Conservation (phyloP, 2,329 filamentous ascomycete genomes). For the Penicillium psychrosexuale region DNA sequence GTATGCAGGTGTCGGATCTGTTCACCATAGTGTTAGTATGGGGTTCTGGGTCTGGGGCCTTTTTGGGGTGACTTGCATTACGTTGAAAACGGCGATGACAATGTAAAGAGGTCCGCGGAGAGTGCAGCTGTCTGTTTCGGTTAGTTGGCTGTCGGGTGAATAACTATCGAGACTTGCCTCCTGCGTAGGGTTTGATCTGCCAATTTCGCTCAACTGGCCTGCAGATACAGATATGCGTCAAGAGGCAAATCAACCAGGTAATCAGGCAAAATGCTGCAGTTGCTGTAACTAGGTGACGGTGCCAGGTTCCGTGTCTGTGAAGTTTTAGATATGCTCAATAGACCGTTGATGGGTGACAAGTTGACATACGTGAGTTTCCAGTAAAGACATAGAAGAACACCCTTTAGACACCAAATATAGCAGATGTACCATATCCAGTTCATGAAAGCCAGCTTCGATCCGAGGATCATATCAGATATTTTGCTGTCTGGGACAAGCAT, state of each 20-base stretch:
- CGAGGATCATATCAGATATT: conserved; percentile 21
- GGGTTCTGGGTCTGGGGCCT: background rate
- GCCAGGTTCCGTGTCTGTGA: conserved; percentile 24
- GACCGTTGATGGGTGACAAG: background rate
- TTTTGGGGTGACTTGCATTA: conserved; percentile 9
- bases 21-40: background rate
- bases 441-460: conserved; percentile 32
- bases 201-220: conserved; percentile 28
- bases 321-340: background rate
- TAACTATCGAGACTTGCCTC: conserved; percentile 15
- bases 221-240: conserved; percentile 32
- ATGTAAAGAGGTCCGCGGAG: conserved; percentile 20
- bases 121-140: conserved; percentile 22
- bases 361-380: conserved; percentile 27
- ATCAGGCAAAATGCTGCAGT: conserved; percentile 23
- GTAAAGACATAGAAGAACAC: conserved; percentile 33
- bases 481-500: conserved; percentile 25
- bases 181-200: conserved; percentile 33
- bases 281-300: conserved; percentile 23
- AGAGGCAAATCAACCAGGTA: conserved; percentile 28
- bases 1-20: conserved; percentile 21
- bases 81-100: conserved; percentile 18
- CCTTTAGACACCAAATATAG: conserved; percentile 34
- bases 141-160: background rate
- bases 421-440: conserved; percentile 38